Base-by-base conservation (phyloP, 495 filamentous ascomycete species). In the Entonaema liquescens region DNA sequence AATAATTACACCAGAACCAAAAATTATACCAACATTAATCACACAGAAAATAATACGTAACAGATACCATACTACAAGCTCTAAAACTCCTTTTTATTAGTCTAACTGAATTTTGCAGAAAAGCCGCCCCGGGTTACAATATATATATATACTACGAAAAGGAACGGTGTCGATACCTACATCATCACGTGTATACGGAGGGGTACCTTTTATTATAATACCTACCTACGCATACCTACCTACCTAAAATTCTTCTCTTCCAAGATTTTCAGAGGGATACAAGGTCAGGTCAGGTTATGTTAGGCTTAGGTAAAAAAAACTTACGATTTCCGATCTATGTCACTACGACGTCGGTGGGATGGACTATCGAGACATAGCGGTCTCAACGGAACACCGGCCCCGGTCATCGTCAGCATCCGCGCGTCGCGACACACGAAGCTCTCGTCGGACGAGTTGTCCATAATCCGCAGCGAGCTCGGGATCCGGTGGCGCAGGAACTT, bases 351-450 rank as follows among this genome's bases (percentile, higher is more conserved):
- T n/a, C n/a, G n/a, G n/a, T n/a, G n/a, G n/a, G n/a, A n/a, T n/a
- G n/a, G n/a, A n/a, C n/a, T n/a, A n/a, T n/a, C n/a, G n/a, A n/a
- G n/a, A n/a, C n/a, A n/a, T n/a, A n/a, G n/a, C n/a, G n/a, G n/a
- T n/a, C n/a, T n/a, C n/a, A n/a, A n/a, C n/a, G n/a, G n/a, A n/a
- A n/a, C n/a, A n/a, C n/a, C n/a, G n/a, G n/a, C n/a, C n/a, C 2
- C 31, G 9, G 11, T 19, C 7, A n/a, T 1, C 50, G 50, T 47
- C 49, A 68, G n/a, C 40, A 42, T 3, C 28, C 47, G 62, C n/a
- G 70, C 57, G 26, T 60, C 26, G 25, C 47, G 25, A 26, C 70
- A 73, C 13, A 66, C 26, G 17, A 73, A 73, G n/a, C 70, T 66
- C 2, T 66, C 17, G 1, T 47, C 64, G 33, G 70, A 68, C 1